Conservation (phyloP, 2,329 filamentous ascomycete species). For the Penicillium rolfsii region DNA sequence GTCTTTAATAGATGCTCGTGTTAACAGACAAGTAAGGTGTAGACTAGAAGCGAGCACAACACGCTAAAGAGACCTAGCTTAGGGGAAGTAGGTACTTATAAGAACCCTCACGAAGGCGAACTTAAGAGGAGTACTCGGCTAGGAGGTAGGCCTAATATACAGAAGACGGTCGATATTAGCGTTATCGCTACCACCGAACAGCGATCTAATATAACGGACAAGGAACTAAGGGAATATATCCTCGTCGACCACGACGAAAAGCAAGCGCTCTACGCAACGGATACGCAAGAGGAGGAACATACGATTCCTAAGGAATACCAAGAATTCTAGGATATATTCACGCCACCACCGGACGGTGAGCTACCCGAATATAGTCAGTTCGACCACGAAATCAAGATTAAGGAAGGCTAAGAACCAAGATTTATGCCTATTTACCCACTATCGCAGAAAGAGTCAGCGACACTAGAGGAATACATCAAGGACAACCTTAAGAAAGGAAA, state of each 20-base stretch:
- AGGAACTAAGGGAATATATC: background rate
- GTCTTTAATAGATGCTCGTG: background rate
- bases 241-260: background rate
- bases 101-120: background rate
- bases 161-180: background rate
- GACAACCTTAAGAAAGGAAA: background rate
- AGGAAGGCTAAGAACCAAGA: too few relatives aligned
- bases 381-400: too few relatives aligned
- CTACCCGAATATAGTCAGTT: background rate
- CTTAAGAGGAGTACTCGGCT: background rate
- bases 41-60: too few relatives aligned
- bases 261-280: background rate
- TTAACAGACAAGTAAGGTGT: background rate
- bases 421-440: too few relatives aligned
- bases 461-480: too few relatives aligned
- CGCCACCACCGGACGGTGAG: background rate
- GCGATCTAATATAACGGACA: background rate
- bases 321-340: background rate
- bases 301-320: background rate
- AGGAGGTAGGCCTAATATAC: background rate
- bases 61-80: background rate
- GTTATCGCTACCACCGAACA: background rate
- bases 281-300: background rate
- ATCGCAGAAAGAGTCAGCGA: too few relatives aligned
- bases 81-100: background rate